A percentile compares a stretch with the other conserved stretches of the same genome.
phyloP scores from a whole-genome alignment of 768 basidiomycete species.

The Tulasnella sp. region DNA sequence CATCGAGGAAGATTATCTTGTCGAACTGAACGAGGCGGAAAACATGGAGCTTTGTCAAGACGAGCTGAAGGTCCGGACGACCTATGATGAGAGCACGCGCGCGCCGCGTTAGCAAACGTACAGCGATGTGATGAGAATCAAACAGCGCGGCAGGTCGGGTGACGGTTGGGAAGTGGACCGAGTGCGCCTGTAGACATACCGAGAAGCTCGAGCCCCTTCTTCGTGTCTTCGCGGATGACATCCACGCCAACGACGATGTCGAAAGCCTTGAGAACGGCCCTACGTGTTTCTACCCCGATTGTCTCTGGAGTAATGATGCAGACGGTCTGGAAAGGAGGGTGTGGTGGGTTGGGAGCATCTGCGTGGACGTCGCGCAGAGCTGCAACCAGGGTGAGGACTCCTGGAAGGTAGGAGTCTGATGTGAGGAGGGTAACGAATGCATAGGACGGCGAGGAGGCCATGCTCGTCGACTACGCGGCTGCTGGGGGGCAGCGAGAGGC shows the following conservation, averaged over 20 bases:
- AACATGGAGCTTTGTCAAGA: constrained; percentile 93
- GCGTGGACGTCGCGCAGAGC: constrained; percentile 79
- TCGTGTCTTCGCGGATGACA: constrained; percentile 66
- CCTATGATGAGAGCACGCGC: constrained; percentile 48
- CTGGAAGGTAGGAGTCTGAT: constrained; percentile 87
- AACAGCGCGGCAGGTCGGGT: constrained; percentile 7
- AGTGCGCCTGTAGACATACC: constrained; percentile 52
- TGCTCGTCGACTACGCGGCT: constrained; percentile 13
- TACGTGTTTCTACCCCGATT: constrained; percentile 76
- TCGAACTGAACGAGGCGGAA: constrained; percentile 86
- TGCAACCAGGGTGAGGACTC: constrained; percentile 80
- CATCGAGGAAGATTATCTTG: constrained; percentile 88
- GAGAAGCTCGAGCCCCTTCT: constrained; percentile 67
- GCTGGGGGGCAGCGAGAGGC: background rate
- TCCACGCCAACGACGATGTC: constrained; percentile 90
- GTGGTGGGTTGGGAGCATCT: constrained; percentile 51
- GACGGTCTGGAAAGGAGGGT: constrained; percentile 61
- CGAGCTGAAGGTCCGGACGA: constrained; percentile 86
- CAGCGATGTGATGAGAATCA: background rate
- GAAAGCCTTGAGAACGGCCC: constrained; percentile 71
- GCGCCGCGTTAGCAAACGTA: background rate
- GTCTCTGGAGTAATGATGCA: constrained; percentile 94
- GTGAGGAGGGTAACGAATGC: constrained; percentile 92
- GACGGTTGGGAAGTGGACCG: background rate
- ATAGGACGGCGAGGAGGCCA: constrained; percentile 31